These are phyloP conservation scores for Colletotrichum sp. DNA, from an alignment of 2,329 filamentous ascomycete species.

Conservation along the genomic window DNA sequence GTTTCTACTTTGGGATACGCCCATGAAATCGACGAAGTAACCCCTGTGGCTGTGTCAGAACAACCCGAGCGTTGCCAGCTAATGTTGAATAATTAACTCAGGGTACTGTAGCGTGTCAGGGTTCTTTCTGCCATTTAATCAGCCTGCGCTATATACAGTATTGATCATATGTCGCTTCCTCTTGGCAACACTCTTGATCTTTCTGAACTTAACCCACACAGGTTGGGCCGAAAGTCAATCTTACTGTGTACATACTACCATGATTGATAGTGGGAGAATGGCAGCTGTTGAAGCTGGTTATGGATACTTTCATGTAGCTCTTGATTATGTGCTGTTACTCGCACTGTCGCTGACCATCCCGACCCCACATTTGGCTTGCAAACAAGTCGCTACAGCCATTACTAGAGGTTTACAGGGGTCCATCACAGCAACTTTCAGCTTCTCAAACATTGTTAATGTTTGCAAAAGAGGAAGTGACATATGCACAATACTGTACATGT, in stretches of 20 bases:
- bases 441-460: background rate
- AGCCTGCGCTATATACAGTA: background rate
- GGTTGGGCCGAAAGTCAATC: background rate
- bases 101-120: too few species aligned
- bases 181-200: background rate
- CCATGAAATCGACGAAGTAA: too few species aligned
- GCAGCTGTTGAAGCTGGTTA: background rate
- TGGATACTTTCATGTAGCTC: background rate
- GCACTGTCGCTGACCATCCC: background rate
- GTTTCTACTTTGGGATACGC: too few species aligned
- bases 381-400: background rate
- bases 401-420: background rate
- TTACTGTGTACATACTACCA: background rate
- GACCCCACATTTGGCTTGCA: background rate
- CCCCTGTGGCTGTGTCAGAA: too few species aligned
- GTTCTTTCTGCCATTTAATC: too few species aligned
- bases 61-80: too few species aligned
- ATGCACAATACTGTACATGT: background rate
- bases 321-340: background rate
- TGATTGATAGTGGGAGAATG: background rate
- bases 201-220: background rate
- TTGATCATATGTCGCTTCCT: background rate
- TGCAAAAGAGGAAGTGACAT: background rate
- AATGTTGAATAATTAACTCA: too few species aligned
- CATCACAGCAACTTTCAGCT: background rate